Percentiles rank a stretch among this genome's conserved stretches.
phyloP scores from a whole-genome alignment of 106 monocot species.

The Phalaenopsis aphrodite region DNA sequence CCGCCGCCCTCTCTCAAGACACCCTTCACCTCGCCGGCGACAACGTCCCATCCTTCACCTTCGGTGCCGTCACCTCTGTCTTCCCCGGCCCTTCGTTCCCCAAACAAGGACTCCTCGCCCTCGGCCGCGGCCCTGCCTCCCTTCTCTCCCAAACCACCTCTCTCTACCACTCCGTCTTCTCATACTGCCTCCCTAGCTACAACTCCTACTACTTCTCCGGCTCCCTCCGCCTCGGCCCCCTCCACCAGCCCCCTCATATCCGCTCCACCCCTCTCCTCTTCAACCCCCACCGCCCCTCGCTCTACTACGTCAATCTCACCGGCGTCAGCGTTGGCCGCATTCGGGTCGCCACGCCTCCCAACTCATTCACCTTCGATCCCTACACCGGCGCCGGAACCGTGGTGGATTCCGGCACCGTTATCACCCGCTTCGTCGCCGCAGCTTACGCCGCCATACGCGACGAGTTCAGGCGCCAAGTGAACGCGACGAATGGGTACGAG shows the following conservation, averaged over 20 bases:
- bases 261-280: slow-evolving; percentile 66
- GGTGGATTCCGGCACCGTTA: slow-evolving; percentile 90
- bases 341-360: slow-evolving; percentile 22
- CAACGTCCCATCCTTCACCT: slow-evolving; percentile 37
- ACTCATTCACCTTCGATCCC: slow-evolving; percentile 49
- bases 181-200: slow-evolving; percentile 94
- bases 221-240: slow-evolving; percentile 65
- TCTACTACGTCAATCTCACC: slow-evolving; percentile 86
- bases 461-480: slow-evolving; percentile 85
- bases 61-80: slow-evolving; percentile 60
- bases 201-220: slow-evolving; percentile 98
- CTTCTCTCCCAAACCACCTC: slow-evolving; percentile 47
- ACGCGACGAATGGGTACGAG: slow-evolving; percentile 40
- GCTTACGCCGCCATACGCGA: slow-evolving; percentile 55
- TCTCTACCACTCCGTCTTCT: slow-evolving; percentile 75
- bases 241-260: slow-evolving; percentile 45
- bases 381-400: slow-evolving; percentile 74
- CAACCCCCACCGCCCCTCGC: slow-evolving; percentile 82
- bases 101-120: slow-evolving; percentile 66
- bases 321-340: slow-evolving; percentile 60
- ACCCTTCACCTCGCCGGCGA: slow-evolving; percentile 42
- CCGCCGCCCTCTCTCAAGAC: slow-evolving; percentile 50
- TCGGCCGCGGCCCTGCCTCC: slow-evolving; percentile 56
- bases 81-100: slow-evolving; percentile 38
- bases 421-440: slow-evolving; percentile 61